A percentile compares a stretch with the other conserved stretches of the same genome.
Conservation (phyloP, 2,329 filamentous ascomycete species). For the Tolypocladium pustulatum region DNA sequence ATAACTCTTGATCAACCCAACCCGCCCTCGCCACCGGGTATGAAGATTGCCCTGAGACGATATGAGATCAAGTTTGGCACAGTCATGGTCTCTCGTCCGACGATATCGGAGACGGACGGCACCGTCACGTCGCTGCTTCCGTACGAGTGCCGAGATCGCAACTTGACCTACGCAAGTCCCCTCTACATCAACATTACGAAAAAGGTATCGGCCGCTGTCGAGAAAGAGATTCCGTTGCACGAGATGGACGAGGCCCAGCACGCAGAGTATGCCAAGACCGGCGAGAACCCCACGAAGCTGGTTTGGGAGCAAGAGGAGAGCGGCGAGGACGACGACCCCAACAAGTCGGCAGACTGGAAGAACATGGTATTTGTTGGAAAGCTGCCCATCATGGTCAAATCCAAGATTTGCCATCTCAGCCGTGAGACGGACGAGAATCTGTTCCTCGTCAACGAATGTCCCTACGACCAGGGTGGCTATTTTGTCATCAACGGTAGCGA, state of each 20-base stretch:
- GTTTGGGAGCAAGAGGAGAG: slow-evolving; percentile 51
- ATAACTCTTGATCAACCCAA: slow-evolving; percentile 92
- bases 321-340: slow-evolving; percentile 37
- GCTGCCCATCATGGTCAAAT: slow-evolving; percentile 96
- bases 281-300: slow-evolving; percentile 46
- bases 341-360: slow-evolving; percentile 45
- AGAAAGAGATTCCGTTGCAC: slow-evolving; percentile 54
- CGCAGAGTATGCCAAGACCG: slow-evolving; percentile 41
- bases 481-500: slow-evolving; percentile 99
- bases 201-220: slow-evolving; percentile 72
- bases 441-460: slow-evolving; percentile 90
- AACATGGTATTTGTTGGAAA: slow-evolving; percentile 87
- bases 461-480: slow-evolving; percentile 96
- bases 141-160: slow-evolving; percentile 90
- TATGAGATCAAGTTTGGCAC: slow-evolving; percentile 94
- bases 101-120: slow-evolving; percentile 88
- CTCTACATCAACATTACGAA: slow-evolving; percentile 84
- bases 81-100: slow-evolving; percentile 79
- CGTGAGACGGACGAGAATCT: slow-evolving; percentile 76
- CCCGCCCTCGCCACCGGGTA: slow-evolving; percentile 63
- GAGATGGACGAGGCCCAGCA: slow-evolving; percentile 59
- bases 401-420: slow-evolving; percentile 84
- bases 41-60: slow-evolving; percentile 74
- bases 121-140: slow-evolving; percentile 77
- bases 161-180: slow-evolving; percentile 88